Conservation (phyloP, 345 rosid species). For the Eucalyptus sp. region DNA sequence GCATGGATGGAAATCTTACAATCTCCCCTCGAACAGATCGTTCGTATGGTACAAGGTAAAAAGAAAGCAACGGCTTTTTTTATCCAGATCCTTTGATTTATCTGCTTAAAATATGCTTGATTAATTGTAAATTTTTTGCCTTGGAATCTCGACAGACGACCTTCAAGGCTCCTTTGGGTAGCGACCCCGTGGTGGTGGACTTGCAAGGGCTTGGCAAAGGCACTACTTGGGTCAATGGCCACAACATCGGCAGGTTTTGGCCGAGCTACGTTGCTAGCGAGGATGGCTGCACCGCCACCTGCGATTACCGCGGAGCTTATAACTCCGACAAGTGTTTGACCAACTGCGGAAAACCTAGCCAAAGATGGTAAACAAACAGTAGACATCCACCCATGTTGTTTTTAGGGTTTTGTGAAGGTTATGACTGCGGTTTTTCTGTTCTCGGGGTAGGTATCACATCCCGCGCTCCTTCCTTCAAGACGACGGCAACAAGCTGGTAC, state of each 20-base stretch:
- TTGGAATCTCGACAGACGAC: slow-evolving; percentile 18
- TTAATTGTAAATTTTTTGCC: background rate
- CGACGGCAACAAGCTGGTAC: slow-evolving; percentile 4
- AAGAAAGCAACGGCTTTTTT: background rate
- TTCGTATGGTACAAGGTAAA: slow-evolving; percentile 63
- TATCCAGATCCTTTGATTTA: background rate
- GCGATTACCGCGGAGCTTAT: slow-evolving; percentile 41
- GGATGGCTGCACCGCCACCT: slow-evolving; percentile 22
- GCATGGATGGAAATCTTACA: slow-evolving; percentile 3
- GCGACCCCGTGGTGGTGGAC: slow-evolving; percentile 61
- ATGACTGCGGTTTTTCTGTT: background rate
- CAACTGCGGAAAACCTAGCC: slow-evolving; percentile 48
- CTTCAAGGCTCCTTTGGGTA: slow-evolving; percentile 40
- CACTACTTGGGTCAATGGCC: slow-evolving; percentile 61
- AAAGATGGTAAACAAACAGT: slow-evolving; percentile 26
- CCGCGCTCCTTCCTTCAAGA: slow-evolving; percentile 17
- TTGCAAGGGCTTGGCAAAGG: slow-evolving; percentile 65
- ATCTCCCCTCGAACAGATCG: slow-evolving; percentile 15
- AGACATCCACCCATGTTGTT: background rate
- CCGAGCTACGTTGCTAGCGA: slow-evolving; percentile 16
- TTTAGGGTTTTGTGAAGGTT: background rate
- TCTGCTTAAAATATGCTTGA: background rate
- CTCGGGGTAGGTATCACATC: slow-evolving; percentile 31
- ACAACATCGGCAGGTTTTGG: slow-evolving; percentile 66
- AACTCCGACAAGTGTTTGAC: slow-evolving; percentile 8